Evolutionary conservation across 495 filamentous ascomycete species (phyloP).

Genomic region (Hyaloscypha variabilis): DNA sequence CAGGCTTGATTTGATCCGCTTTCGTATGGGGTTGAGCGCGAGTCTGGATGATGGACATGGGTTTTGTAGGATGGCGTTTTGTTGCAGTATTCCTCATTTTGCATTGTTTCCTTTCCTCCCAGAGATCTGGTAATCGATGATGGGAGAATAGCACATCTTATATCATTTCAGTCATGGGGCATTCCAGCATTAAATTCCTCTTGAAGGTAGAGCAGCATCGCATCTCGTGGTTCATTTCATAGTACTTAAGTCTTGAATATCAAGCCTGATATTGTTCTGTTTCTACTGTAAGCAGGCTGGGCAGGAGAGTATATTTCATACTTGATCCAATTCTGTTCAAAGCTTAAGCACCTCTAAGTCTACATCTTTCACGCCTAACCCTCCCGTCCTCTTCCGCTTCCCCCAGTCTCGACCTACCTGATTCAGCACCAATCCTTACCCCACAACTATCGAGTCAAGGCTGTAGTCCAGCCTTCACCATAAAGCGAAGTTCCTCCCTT

Average conservation of each 20-base stretch:
- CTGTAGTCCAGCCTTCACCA: neutral
- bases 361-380: neutral
- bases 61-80: neutral
- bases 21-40: constrained; percentile 9
- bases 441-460: neutral
- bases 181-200: no score
- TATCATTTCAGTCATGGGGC: neutral
- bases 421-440: neutral
- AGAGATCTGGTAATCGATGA: neutral
- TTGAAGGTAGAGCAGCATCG: no score
- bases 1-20: constrained; percentile 46
- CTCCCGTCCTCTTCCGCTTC: neutral
- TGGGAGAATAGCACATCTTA: constrained; percentile 1
- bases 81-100: neutral
- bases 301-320: no score
- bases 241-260: no score
- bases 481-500: neutral
- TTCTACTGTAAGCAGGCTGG: no score
- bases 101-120: neutral
- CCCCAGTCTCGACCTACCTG: neutral
- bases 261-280: no score
- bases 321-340: no score
- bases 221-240: no score
- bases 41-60: constrained; percentile 1
- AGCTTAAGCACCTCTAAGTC: neutral